These are phyloP conservation scores for Candida sanyaensis DNA, from an alignment of 1,139 yeast genomes.

Conservation along the genomic window DNA sequence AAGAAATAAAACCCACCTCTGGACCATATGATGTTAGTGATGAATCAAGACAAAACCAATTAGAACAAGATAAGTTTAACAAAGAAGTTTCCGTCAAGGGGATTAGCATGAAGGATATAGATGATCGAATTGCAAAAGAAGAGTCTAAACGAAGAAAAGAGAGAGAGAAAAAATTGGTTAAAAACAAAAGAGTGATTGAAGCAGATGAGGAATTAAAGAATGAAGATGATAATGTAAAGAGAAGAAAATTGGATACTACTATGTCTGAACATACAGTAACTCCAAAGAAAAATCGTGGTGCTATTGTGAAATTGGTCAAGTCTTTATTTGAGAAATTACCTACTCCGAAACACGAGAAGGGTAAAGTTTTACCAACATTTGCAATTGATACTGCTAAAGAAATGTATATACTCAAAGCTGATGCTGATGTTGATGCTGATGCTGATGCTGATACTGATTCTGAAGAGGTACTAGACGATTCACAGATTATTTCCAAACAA, in stretches of 20 bases:
- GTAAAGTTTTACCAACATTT: conserved; percentile 28
- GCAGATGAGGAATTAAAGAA: conserved; percentile 38
- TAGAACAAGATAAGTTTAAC: conserved; percentile 46
- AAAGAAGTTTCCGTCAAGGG: conserved; percentile 51
- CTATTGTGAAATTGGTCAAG: conserved; percentile 19
- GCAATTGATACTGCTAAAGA: conserved; percentile 20
- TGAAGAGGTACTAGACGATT: conserved; percentile 27
- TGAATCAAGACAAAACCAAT: conserved; percentile 49
- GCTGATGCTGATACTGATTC: conserved; percentile 15
- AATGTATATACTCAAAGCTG: conserved; percentile 12
- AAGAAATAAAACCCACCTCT: conserved; percentile 68
- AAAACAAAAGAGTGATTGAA: conserved; percentile 18
- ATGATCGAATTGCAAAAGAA: conserved; percentile 34
- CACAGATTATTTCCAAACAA: no score
- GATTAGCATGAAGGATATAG: conserved; percentile 39
- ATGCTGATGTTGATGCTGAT: conserved; percentile 16
- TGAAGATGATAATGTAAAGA: conserved; percentile 11
- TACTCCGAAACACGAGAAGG: conserved; percentile 24
- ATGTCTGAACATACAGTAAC: conserved; percentile 11
- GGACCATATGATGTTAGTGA: conserved; percentile 71
- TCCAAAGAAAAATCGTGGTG: conserved; percentile 15
- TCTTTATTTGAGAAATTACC: conserved; percentile 28
- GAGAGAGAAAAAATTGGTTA: conserved; percentile 18
- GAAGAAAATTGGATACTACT: conserved; percentile 15
- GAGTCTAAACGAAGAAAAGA: conserved; percentile 27